Evolutionary conservation across 2,329 filamentous ascomycete genomes (phyloP), one percentile per base, ranked within the genome.

Genomic region (Diaporthe destruens): DNA sequence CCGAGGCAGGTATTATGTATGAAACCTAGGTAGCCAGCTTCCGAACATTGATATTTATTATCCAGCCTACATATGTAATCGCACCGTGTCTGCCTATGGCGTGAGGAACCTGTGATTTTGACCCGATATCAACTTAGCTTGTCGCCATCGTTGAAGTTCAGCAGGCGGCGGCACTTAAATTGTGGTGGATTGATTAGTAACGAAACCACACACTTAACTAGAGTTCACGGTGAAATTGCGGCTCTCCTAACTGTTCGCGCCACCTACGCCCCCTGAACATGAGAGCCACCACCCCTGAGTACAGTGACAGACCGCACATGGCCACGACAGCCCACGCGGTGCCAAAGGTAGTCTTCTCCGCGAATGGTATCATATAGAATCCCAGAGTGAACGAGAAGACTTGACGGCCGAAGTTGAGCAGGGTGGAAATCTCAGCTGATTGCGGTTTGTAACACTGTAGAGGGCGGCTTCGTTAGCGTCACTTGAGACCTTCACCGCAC

Each of bases 371-470:
- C 56, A 59, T 59, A 5, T 59, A 42, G 23, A 59, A 57, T 12
- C 56, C 56, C 14, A 59, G 36, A 42, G 56, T 59, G 36, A 59
- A 59, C n/a, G 56, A 59, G 11, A 59, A 59, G 7, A 59, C 36
- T 36, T 59, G 56, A 3, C 56, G 56, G n/a, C 56, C 56, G 23
- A 59, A 59, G 7, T 59, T 59, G 12, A 59, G 56, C 36, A 42
- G n/a, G 2, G 56, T 59, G 36, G 56, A 66, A 3, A 76, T 75
- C 49, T 77, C 76, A 18, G 72, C 71, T 1, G 74, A 74, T 56
- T 77, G 75, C 0, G 76, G 76, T 65, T 77, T 77, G 68, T 77
- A 76, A 56, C 75, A 76, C 34, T 59, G 14, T 16, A 20, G n/a
- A 20, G 0, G 0, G 8, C 1, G 1, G 36, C 6, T 6, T 12